Evolutionary conservation across 805 yeast genomes (phyloP).

Genomic region (Candida nemodendra): DNA sequence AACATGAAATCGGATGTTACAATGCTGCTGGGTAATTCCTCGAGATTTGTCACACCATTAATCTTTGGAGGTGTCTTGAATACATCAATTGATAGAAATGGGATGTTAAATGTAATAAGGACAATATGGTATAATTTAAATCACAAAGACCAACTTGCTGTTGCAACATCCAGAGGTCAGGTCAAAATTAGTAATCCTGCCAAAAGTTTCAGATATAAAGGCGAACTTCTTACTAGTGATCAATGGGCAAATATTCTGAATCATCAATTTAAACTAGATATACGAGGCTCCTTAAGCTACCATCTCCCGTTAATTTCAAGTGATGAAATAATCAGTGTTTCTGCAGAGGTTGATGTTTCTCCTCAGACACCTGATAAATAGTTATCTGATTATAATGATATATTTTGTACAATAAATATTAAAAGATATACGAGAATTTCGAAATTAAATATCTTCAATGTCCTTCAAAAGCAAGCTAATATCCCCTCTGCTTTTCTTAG

Average conservation of each 20-base stretch:
- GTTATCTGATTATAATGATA: constrained; percentile 1
- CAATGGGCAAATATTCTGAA: constrained; percentile 32
- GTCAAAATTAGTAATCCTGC: constrained; percentile 32
- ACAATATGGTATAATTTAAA: constrained; percentile 24
- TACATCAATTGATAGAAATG: constrained; percentile 6
- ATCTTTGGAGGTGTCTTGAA: constrained; percentile 28
- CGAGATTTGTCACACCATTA: constrained; percentile 31
- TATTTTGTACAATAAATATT: neutral
- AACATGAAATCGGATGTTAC: constrained; percentile 25
- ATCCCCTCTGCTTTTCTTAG: constrained; percentile 42
- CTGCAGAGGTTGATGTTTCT: constrained; percentile 24
- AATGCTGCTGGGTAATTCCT: constrained; percentile 32
- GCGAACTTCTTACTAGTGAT: constrained; percentile 22
- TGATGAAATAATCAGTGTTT: constrained; percentile 30
- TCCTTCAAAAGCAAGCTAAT: constrained; percentile 35
- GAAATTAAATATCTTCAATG: constrained; percentile 30
- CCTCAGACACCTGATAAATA: constrained; percentile 8
- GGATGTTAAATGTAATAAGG: constrained; percentile 12
- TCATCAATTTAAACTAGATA: constrained; percentile 26
- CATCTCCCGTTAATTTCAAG: constrained; percentile 27
- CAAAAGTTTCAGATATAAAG: constrained; percentile 25
- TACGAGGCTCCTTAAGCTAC: constrained; percentile 35
- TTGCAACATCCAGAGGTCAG: constrained; percentile 27
- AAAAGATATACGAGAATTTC: constrained; percentile 6
- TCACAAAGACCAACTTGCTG: constrained; percentile 16